These are phyloP conservation scores for Vitellaria paradoxa DNA, from an alignment of 179 eudicot species.

Conservation along the genomic window DNA sequence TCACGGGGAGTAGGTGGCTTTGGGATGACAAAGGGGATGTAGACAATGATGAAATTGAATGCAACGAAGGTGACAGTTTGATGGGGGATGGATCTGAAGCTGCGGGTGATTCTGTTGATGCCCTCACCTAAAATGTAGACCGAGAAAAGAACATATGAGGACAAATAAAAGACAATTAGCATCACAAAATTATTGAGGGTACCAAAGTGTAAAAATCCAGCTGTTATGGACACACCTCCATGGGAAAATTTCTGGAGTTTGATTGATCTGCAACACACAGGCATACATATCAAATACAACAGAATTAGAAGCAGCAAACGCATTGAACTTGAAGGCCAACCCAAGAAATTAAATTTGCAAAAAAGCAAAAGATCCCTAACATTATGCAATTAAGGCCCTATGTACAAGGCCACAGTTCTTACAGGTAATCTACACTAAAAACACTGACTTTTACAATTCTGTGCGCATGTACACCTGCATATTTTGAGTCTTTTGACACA, in stretches of 20 bases:
- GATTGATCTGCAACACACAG: slow-evolving; percentile 51
- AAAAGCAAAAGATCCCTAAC: not conserved
- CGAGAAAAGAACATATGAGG: slow-evolving; percentile 2
- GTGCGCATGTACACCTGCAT: too few relatives aligned
- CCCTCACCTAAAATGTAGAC: slow-evolving; percentile 42
- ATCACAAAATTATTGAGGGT: not conserved
- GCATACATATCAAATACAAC: slow-evolving; percentile 16
- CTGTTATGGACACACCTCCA: slow-evolving; percentile 37
- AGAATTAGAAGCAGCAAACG: not conserved
- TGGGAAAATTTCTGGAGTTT: slow-evolving; percentile 32
- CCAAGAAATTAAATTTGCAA: not conserved
- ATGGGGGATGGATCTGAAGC: slow-evolving; percentile 40
- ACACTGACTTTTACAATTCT: too few relatives aligned
- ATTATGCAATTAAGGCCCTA: too few relatives aligned
- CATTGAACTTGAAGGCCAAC: not conserved
- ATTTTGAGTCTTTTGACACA: not conserved
- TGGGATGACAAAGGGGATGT: slow-evolving; percentile 57
- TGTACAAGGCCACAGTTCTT: too few relatives aligned
- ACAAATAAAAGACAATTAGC: not conserved
- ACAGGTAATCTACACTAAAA: too few relatives aligned
- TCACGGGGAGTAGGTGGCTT: slow-evolving; percentile 51
- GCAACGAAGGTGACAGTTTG: slow-evolving; percentile 53
- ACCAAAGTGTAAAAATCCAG: not conserved
- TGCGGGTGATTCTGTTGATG: slow-evolving; percentile 41
- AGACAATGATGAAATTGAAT: slow-evolving; percentile 54